Conservation (phyloP, 305 asterid species). For the Salvia sclarea region DNA sequence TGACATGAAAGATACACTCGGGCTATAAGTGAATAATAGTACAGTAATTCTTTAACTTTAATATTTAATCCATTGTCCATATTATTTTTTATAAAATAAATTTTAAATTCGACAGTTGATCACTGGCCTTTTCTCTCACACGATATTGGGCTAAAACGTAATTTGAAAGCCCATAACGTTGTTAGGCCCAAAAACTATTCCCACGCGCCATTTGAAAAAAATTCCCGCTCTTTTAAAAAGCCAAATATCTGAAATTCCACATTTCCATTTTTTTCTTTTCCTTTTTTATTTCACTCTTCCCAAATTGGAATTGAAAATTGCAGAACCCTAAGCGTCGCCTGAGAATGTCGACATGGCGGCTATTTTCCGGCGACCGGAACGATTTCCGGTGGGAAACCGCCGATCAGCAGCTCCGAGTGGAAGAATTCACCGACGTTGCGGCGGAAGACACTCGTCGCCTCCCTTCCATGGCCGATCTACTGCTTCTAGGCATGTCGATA, state of each 20-base stretch:
- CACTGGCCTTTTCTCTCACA: too few relatives aligned
- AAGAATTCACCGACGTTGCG: constrained; percentile 35
- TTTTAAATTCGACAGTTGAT: too few relatives aligned
- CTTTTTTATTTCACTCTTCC: too few relatives aligned
- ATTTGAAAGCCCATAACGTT: not conserved
- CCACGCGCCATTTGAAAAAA: constrained; percentile 28
- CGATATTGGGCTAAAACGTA: not conserved
- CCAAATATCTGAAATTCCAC: not conserved
- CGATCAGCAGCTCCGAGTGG: constrained; percentile 37
- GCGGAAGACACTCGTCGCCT: constrained; percentile 48
- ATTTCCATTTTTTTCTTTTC: not conserved
- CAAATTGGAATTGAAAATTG: constrained; percentile 24
- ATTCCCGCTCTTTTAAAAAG: constrained; percentile 41
- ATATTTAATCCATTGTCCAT: too few relatives aligned
- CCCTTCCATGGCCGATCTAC: constrained; percentile 83
- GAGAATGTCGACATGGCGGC: constrained; percentile 84
- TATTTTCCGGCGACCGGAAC: constrained; percentile 54
- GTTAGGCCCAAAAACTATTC: constrained; percentile 8
- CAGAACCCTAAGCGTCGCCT: constrained; percentile 41
- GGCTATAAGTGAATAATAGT: too few relatives aligned
- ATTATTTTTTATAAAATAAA: too few relatives aligned
- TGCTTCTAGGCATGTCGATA: constrained; percentile 66
- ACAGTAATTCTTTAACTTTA: too few relatives aligned
- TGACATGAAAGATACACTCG: too few relatives aligned
- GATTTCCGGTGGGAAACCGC: constrained; percentile 64